phyloP scores from a whole-genome alignment of 345 rosid species.

The Salix purpurea region DNA sequence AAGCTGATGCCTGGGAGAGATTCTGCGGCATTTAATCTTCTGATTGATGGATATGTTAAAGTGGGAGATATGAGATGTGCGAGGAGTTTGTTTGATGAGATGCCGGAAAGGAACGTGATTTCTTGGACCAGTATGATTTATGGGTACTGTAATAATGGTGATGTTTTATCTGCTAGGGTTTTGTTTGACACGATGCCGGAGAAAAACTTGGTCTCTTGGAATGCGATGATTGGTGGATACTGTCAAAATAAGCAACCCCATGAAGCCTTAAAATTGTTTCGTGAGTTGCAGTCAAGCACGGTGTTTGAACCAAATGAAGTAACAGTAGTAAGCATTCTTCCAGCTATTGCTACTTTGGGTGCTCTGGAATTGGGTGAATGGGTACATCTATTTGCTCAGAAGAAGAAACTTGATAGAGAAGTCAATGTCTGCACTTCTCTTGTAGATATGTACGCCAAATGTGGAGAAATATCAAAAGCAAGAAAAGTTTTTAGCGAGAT shows the following conservation, averaged over 20 bases:
- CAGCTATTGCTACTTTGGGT: conserved; percentile 73
- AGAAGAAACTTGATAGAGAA: conserved; percentile 49
- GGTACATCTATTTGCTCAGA: conserved; percentile 47
- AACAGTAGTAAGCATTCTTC: conserved; percentile 60
- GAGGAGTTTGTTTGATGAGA: conserved; percentile 50
- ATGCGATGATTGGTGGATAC: conserved; percentile 70
- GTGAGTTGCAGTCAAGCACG: conserved; percentile 49
- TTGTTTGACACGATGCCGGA: conserved; percentile 69
- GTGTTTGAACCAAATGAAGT: conserved; percentile 60
- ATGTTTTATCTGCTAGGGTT: conserved; percentile 44
- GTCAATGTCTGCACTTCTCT: conserved; percentile 60
- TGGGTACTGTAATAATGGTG: conserved; percentile 56
- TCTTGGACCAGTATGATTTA: conserved; percentile 74
- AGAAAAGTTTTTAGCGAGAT: conserved; percentile 42
- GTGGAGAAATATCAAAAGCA: conserved; percentile 60
- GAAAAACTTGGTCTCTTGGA: conserved; percentile 70
- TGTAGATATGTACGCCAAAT: conserved; percentile 79
- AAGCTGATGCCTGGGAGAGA: conserved; percentile 56
- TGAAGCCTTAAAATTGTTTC: conserved; percentile 63
- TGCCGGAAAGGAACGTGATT: conserved; percentile 50
- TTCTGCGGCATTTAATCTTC: conserved; percentile 46
- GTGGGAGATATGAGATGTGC: conserved; percentile 57
- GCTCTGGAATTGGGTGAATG: conserved; percentile 61
- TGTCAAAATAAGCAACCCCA: conserved; percentile 61
- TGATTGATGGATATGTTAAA: conserved; percentile 69